Evolutionary conservation across 176 grass and related monocot species (phyloP).

Genomic region (Tillandsia fasciculata): DNA sequence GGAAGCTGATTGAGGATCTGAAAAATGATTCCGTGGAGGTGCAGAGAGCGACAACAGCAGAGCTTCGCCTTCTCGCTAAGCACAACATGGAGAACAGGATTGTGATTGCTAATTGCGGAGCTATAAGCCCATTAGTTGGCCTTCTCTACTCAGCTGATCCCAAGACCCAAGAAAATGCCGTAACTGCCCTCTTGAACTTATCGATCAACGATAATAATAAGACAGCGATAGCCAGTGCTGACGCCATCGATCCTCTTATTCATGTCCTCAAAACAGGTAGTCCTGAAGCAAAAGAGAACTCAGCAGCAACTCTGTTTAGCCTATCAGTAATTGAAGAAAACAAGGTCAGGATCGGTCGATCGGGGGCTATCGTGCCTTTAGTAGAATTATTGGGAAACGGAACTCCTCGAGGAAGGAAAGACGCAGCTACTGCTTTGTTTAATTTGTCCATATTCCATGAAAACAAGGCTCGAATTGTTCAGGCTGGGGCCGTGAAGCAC

Average conservation of each 20-base stretch:
- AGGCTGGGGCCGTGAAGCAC: constrained; percentile 57
- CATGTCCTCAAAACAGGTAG: constrained; percentile 58
- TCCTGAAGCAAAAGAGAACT: constrained; percentile 73
- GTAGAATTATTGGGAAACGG: constrained; percentile 60
- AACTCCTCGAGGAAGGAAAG: constrained; percentile 70
- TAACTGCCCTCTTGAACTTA: constrained; percentile 68
- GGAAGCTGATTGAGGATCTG: constrained; percentile 45
- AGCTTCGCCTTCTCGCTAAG: constrained; percentile 55
- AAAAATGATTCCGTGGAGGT: constrained; percentile 42
- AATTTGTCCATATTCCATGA: constrained; percentile 76
- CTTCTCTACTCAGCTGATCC: constrained; percentile 62
- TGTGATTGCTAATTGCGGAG: constrained; percentile 45
- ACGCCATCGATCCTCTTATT: constrained; percentile 63
- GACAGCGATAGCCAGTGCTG: constrained; percentile 48
- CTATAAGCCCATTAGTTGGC: constrained; percentile 47
- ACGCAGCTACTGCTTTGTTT: constrained; percentile 74
- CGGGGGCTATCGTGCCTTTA: constrained; percentile 56
- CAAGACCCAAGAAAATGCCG: constrained; percentile 58
- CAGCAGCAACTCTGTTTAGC: constrained; percentile 77
- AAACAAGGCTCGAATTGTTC: constrained; percentile 63
- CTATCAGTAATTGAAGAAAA: constrained; percentile 72
- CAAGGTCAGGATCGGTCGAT: constrained; percentile 63
- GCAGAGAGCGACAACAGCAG: constrained; percentile 38
- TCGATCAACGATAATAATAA: constrained; percentile 83
- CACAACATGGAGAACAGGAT: constrained; percentile 66